Evolutionary conservation across 2,329 filamentous ascomycete genomes (phyloP).

Genomic region (Alternaria brassicicola): DNA sequence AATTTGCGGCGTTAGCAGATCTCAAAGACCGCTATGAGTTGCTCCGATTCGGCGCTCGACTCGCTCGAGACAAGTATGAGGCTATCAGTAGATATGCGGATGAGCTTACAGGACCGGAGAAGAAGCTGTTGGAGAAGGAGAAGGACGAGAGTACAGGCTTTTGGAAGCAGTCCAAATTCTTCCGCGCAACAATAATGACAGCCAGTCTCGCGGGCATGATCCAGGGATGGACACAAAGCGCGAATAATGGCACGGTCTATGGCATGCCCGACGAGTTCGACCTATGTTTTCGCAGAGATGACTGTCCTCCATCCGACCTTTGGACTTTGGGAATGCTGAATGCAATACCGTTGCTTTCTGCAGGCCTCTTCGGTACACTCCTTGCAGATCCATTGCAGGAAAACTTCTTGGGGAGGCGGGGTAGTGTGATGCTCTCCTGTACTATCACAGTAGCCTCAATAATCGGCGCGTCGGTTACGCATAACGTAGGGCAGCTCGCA

Average conservation of each 20-base stretch:
- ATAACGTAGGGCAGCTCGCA: slow-evolving; percentile 21
- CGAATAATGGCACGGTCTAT: slow-evolving; percentile 26
- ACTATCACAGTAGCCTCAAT: slow-evolving; percentile 27
- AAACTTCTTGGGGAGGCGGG: slow-evolving; percentile 25
- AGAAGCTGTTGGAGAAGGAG: slow-evolving; percentile 16
- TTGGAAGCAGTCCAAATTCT: slow-evolving; percentile 34
- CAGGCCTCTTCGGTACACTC: slow-evolving; percentile 26
- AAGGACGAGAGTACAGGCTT: slow-evolving; percentile 22
- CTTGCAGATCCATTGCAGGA: slow-evolving; percentile 30
- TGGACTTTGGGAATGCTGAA: slow-evolving; percentile 33
- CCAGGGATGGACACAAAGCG: slow-evolving; percentile 30
- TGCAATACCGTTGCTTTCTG: slow-evolving; percentile 28
- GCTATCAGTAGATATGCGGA: slow-evolving; percentile 22
- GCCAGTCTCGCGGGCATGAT: slow-evolving; percentile 28
- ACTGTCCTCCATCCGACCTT: slow-evolving; percentile 14
- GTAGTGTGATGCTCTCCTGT: slow-evolving; percentile 27
- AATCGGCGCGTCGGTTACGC: slow-evolving; percentile 28
- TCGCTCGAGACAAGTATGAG: slow-evolving; percentile 29
- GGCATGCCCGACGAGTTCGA: slow-evolving; percentile 27
- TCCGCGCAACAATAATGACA: slow-evolving; percentile 28
- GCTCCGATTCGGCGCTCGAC: slow-evolving; percentile 26
- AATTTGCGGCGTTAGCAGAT: slow-evolving; percentile 16
- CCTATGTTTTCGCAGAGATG: slow-evolving; percentile 8
- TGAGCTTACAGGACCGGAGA: slow-evolving; percentile 25
- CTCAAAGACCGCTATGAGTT: slow-evolving; percentile 26